Evolutionary conservation across 164 flowering plant genomes (phyloP).

Genomic region (Nymphaea thermarum): DNA sequence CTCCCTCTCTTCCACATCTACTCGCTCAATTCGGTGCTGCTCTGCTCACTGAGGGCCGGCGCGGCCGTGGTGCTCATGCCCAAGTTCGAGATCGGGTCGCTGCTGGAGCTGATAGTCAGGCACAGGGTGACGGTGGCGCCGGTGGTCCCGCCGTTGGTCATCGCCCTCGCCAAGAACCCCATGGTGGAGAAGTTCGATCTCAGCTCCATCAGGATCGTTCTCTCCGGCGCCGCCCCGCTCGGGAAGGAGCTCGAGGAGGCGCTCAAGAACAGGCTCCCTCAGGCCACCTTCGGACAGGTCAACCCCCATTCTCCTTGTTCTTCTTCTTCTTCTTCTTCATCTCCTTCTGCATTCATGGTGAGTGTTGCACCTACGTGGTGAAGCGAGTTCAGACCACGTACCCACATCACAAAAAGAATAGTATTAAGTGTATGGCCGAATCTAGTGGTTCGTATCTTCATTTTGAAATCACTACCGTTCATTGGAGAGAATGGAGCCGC

Average conservation of each 20-base stretch:
- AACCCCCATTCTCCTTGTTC: neutral
- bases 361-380: too few relatives aligned
- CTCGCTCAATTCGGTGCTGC: slow-evolving; percentile 44
- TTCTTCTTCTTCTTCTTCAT: too few relatives aligned
- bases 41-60: slow-evolving; percentile 52
- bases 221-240: slow-evolving; percentile 77
- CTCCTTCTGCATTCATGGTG: too few relatives aligned
- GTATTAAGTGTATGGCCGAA: too few relatives aligned
- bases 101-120: slow-evolving; percentile 40
- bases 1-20: slow-evolving; percentile 77
- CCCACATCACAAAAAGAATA: too few relatives aligned
- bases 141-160: slow-evolving; percentile 69
- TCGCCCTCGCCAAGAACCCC: slow-evolving; percentile 62
- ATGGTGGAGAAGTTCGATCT: slow-evolving; percentile 40
- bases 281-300: slow-evolving; percentile 62
- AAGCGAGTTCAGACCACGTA: too few relatives aligned
- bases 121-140: slow-evolving; percentile 46
- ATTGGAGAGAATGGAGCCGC: too few relatives aligned
- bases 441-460: too few relatives aligned
- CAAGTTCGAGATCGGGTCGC: slow-evolving; percentile 55
- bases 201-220: slow-evolving; percentile 44
- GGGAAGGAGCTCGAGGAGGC: slow-evolving; percentile 66
- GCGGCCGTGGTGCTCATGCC: slow-evolving; percentile 51
- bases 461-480: too few relatives aligned
- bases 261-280: slow-evolving; percentile 37